Percentiles rank a stretch among this genome's conserved stretches.
phyloP scores from a whole-genome alignment of 495 filamentous ascomycete species.

The Hypoxylon crocopeplum region DNA sequence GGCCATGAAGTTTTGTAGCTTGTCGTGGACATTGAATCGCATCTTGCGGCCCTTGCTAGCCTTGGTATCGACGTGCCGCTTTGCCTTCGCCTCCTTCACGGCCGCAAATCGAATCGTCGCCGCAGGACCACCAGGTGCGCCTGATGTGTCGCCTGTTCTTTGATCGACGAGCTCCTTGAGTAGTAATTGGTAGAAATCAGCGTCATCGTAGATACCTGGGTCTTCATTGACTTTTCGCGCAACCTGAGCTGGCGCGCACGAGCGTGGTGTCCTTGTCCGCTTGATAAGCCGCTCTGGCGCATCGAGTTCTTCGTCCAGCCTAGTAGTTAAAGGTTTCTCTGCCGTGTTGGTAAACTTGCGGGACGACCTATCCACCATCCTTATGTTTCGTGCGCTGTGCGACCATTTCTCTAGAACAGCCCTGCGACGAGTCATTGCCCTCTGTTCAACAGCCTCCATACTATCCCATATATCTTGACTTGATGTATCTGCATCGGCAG shows the following conservation, averaged over 20 bases:
- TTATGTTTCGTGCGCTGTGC: slow-evolving; percentile 54
- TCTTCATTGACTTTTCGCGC: slow-evolving; percentile 59
- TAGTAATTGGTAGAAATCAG: slow-evolving; percentile 80
- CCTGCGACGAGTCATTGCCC: slow-evolving; percentile 57
- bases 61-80: slow-evolving; percentile 86
- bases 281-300: slow-evolving; percentile 70
- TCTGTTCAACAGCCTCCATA: slow-evolving; percentile 70
- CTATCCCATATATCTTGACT: slow-evolving; percentile 72
- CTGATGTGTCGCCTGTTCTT: slow-evolving; percentile 66
- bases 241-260: slow-evolving; percentile 73
- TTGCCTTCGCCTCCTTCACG: slow-evolving; percentile 80
- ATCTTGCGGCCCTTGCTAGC: slow-evolving; percentile 96
- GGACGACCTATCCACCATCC: slow-evolving; percentile 42
- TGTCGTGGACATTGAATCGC: slow-evolving; percentile 92
- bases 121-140: slow-evolving; percentile 49
- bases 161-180: slow-evolving; percentile 92
- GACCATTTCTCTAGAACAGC: slow-evolving; percentile 74
- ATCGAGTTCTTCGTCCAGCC: slow-evolving; percentile 77
- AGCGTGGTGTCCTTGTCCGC: slow-evolving; percentile 70
- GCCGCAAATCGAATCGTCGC: slow-evolving; percentile 64
- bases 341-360: slow-evolving; percentile 34
- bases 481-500: slow-evolving; percentile 57
- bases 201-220: slow-evolving; percentile 80
- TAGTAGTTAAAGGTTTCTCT: slow-evolving; percentile 68
- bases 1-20: slow-evolving; percentile 97